Conservation (phyloP, 495 filamentous ascomycete genomes). For the Polyplosphaeria fusca region DNA sequence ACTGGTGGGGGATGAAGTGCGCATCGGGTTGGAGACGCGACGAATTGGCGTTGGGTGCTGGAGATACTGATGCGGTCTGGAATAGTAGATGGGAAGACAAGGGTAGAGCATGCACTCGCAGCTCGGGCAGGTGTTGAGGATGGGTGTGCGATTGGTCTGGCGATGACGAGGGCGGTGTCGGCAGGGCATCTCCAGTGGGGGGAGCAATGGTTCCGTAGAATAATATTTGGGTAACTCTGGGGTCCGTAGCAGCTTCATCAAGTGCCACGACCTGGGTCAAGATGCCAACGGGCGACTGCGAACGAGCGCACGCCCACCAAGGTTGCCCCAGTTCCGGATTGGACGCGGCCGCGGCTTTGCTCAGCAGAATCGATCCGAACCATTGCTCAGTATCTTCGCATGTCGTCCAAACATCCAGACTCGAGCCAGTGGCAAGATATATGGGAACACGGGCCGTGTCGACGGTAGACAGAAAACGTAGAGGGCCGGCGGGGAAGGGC, state of each 20-base stretch:
- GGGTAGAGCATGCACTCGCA: conserved; percentile 41
- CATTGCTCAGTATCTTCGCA: conserved; percentile 26
- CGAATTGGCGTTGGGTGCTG: conserved; percentile 1
- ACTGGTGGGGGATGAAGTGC: conserved; percentile 27
- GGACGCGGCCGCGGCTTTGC: conserved; percentile 8
- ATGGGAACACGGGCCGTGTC: conserved; percentile 30
- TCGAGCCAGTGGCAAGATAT: conserved; percentile 31
- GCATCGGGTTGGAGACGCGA: conserved; percentile 9
- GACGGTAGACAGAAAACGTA: conserved; percentile 31
- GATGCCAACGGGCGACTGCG: conserved; percentile 33
- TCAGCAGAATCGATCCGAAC: conserved; percentile 26
- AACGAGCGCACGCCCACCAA: conserved; percentile 29
- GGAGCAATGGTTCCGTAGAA: conserved; percentile 46
- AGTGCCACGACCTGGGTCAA: conserved; percentile 17
- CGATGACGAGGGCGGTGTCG: conserved; percentile 51
- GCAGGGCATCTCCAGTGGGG: conserved; percentile 20
- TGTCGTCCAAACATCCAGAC: conserved; percentile 31
- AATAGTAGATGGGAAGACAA: conserved; percentile 42
- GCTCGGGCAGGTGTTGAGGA: neutral
- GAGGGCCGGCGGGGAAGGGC: conserved; percentile 13
- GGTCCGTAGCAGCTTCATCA: neutral
- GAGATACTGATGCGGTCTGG: neutral
- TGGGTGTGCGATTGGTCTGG: conserved; percentile 16
- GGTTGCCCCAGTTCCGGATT: neutral
- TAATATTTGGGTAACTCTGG: conserved; percentile 52